phyloP scores from a whole-genome alignment of 108 stramenopile genomes.

The Aurantiochytrium sp. region DNA sequence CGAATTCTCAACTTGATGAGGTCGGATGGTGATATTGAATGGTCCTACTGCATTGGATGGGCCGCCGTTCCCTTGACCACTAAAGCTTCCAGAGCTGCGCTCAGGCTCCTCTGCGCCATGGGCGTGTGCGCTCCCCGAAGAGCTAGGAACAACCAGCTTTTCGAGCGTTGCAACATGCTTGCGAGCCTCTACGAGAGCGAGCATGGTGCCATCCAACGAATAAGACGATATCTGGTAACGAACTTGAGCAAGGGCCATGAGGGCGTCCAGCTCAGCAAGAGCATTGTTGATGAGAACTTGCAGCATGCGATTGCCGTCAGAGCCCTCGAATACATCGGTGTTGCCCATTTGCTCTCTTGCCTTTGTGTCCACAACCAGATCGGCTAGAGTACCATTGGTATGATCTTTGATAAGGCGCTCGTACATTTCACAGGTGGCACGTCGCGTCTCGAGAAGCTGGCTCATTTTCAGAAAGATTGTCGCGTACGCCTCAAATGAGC shows the following conservation, averaged over 20 bases:
- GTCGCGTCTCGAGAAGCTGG: neutral
- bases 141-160: neutral
- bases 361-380: neutral
- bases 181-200: neutral
- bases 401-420: neutral
- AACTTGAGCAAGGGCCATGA: neutral
- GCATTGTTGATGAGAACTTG: neutral
- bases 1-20: neutral
- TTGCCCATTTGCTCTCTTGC: neutral
- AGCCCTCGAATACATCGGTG: neutral
- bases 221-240: neutral
- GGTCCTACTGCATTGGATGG: neutral
- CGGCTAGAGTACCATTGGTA: neutral
- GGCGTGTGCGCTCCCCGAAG: neutral
- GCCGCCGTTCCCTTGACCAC: neutral
- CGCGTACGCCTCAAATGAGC: neutral
- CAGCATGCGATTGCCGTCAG: neutral
- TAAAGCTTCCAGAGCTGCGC: neutral
- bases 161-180: neutral
- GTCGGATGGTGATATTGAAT: neutral
- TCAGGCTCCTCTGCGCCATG: neutral
- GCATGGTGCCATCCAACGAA: neutral
- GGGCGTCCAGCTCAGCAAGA: neutral
- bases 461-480: neutral
- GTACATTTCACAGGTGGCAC: neutral